Conservation (phyloP, 495 filamentous ascomycete species). For the Lepidopterella palustris region DNA sequence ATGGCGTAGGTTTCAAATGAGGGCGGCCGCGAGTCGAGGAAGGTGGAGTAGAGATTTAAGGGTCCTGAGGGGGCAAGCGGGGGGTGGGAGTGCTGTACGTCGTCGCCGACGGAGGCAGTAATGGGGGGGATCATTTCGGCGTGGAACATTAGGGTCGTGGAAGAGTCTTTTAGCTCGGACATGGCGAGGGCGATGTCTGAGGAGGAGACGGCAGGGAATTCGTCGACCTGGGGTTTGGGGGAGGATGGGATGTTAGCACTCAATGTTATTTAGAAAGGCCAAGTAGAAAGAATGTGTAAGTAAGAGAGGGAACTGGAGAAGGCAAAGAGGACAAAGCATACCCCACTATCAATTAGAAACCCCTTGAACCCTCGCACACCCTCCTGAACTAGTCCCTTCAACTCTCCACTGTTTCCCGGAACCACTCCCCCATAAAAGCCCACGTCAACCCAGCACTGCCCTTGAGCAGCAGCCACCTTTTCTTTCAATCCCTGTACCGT, state of each 20-base stretch:
- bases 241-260: no score
- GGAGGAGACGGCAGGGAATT: conserved; percentile 85
- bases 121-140: conserved; percentile 96
- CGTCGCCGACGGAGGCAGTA: conserved; percentile 71
- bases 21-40: conserved; percentile 83
- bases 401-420: conserved; percentile 76
- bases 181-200: conserved; percentile 74
- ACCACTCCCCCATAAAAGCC: conserved; percentile 97
- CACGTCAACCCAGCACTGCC: conserved; percentile 97
- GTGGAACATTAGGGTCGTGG: conserved; percentile 96
- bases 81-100: conserved; percentile 63
- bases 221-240: conserved; percentile 84
- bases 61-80: conserved; percentile 69
- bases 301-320: background rate
- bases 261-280: background rate
- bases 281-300: background rate
- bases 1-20: conserved; percentile 90
- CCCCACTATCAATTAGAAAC: conserved; percentile 93
- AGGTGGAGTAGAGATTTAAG: conserved; percentile 78
- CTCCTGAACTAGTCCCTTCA: conserved; percentile 71
- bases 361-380: conserved; percentile 97
- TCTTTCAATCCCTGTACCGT: conserved; percentile 74
- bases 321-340: conserved; percentile 42
- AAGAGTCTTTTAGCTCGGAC: conserved; percentile 63
- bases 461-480: conserved; percentile 77